phyloP scores from a whole-genome alignment of 2,329 filamentous ascomycete genomes.

The Grosmannia clavigera region DNA sequence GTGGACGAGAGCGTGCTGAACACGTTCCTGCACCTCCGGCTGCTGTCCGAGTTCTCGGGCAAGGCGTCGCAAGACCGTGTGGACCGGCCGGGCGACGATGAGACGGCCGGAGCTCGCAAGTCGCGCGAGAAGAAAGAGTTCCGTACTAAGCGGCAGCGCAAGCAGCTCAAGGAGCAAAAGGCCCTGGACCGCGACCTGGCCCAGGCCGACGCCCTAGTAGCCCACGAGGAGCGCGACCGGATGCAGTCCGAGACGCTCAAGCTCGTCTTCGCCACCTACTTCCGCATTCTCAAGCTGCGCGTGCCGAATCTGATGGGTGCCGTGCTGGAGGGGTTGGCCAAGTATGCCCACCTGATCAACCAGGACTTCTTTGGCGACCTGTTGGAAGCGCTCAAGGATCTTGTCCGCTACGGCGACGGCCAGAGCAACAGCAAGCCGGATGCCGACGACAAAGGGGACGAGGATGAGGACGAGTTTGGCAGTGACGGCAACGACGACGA shows the following conservation, averaged over 20 bases:
- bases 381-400: conserved; percentile 84
- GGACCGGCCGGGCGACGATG: conserved; percentile 33
- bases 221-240: conserved; percentile 81
- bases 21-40: conserved; percentile 76
- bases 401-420: conserved; percentile 64
- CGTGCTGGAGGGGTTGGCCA: conserved; percentile 84
- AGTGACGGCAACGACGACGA: conserved; percentile 34
- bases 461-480: conserved; percentile 35
- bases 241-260: conserved; percentile 95
- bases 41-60: conserved; percentile 76
- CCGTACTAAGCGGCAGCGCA: conserved; percentile 77
- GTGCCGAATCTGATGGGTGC: conserved; percentile 86
- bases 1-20: conserved; percentile 81
- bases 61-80: conserved; percentile 71
- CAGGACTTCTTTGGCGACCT: conserved; percentile 98
- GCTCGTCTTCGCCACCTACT: conserved; percentile 89
- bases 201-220: conserved; percentile 80
- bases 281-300: conserved; percentile 79
- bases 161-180: conserved; percentile 75
- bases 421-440: conserved; percentile 37
- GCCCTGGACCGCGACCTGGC: conserved; percentile 85
- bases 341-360: conserved; percentile 94
- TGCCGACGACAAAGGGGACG: conserved; percentile 31
- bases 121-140: conserved; percentile 69
- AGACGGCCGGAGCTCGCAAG: conserved; percentile 34